Evolutionary conservation across 2,329 filamentous ascomycete species (phyloP).

Genomic region (Dactylonectria estremocensis): DNA sequence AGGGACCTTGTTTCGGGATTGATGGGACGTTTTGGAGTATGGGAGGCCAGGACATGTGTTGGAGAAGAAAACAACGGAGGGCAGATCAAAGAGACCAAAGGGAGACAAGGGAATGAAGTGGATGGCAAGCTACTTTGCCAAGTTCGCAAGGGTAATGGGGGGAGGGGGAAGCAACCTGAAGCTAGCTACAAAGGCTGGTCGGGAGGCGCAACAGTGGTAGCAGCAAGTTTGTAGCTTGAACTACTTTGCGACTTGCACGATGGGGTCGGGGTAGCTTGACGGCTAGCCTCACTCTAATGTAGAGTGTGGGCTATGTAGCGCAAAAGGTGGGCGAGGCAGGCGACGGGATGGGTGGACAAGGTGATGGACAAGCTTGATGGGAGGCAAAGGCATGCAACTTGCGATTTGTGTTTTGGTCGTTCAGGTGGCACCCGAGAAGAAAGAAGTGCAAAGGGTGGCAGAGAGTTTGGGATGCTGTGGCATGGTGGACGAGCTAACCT

Average conservation of each 20-base stretch:
- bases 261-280: constrained; percentile 7
- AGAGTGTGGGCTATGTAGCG: too few species aligned
- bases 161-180: background rate
- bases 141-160: background rate
- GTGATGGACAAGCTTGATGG: background rate
- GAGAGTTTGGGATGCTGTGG: constrained; percentile 5
- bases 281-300: background rate
- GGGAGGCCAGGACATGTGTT: constrained; percentile 3
- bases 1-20: background rate
- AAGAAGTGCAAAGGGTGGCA: background rate
- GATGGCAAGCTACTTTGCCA: background rate
- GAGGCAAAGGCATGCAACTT: background rate
- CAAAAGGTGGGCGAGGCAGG: too few species aligned
- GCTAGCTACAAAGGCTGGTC: background rate
- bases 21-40: background rate
- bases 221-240: background rate
- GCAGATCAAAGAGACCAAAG: background rate
- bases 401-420: background rate
- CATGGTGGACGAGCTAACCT: constrained; percentile 7
- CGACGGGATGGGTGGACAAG: too few species aligned
- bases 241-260: constrained; percentile 1
- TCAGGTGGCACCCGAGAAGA: background rate
- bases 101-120: background rate
- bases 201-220: background rate
- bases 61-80: background rate